Evolutionary conservation across 352 stramenopile genomes (phyloP).

Genomic region (Globisporangium acanthophoron): DNA sequence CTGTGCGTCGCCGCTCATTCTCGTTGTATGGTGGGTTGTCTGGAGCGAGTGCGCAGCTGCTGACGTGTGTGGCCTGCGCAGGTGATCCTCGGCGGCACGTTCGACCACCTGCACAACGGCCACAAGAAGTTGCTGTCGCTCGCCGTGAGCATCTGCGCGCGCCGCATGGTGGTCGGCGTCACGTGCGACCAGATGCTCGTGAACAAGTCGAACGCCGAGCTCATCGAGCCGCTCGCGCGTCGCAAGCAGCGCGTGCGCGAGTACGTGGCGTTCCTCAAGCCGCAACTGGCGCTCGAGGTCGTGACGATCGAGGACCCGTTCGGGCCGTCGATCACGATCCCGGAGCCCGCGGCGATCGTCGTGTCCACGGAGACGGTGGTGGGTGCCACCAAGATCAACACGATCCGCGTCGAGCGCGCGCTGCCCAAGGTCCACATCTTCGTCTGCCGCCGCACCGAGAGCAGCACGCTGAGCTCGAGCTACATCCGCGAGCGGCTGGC

Average conservation of each 20-base stretch:
- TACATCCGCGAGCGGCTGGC: constrained; percentile 74
- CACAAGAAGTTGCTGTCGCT: constrained; percentile 89
- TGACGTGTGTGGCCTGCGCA: neutral
- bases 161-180: constrained; percentile 66
- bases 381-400: constrained; percentile 82
- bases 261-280: constrained; percentile 67
- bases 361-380: constrained; percentile 81
- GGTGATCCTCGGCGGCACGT: constrained; percentile 81
- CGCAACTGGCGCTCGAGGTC: constrained; percentile 54
- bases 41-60: neutral
- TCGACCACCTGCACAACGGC: constrained; percentile 89
- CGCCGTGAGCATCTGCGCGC: constrained; percentile 49
- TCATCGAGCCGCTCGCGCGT: constrained; percentile 59
- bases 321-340: constrained; percentile 75
- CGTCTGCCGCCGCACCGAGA: constrained; percentile 75
- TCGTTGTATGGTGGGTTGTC: too few relatives aligned
- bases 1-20: constrained; percentile 8
- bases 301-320: constrained; percentile 83
- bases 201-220: constrained; percentile 65
- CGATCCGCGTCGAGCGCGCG: constrained; percentile 50
- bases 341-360: constrained; percentile 64
- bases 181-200: constrained; percentile 73
- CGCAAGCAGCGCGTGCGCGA: constrained; percentile 49
- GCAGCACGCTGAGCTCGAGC: constrained; percentile 78
- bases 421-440: constrained; percentile 65